These are phyloP conservation scores for Ochetophila trinervis DNA, from an alignment of 306 rosid species.

Conservation along the genomic window DNA sequence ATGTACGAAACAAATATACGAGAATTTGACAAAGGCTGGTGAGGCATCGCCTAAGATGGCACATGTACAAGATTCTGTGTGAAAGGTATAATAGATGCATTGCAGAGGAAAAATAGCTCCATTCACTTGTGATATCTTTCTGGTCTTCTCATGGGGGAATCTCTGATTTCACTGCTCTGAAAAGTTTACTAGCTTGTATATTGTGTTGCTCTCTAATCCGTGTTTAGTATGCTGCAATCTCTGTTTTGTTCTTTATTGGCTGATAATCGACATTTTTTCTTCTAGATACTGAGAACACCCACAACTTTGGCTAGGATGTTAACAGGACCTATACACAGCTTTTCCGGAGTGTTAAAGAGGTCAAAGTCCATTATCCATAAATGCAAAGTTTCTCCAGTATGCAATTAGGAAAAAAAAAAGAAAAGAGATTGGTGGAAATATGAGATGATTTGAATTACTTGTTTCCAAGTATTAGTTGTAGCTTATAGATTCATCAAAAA, in stretches of 20 bases:
- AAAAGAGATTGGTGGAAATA: too few relatives aligned
- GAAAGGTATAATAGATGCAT: not conserved
- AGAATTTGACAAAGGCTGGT: conserved; percentile 6
- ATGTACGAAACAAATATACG: not conserved
- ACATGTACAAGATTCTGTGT: not conserved
- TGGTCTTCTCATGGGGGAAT: too few relatives aligned
- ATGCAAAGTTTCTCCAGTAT: too few relatives aligned
- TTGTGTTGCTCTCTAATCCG: not conserved
- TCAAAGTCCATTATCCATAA: too few relatives aligned
- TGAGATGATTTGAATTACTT: too few relatives aligned
- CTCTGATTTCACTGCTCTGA: not conserved
- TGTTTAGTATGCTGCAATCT: not conserved
- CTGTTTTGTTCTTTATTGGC: conserved; percentile 1
- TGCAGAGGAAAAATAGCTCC: not conserved
- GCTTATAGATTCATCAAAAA: too few relatives aligned
- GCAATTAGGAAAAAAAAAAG: too few relatives aligned
- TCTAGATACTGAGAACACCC: not conserved
- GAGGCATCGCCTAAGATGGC: not conserved
- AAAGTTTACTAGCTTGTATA: not conserved
- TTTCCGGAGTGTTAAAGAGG: not conserved
- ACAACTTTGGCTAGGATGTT: not conserved
- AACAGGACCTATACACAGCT: not conserved
- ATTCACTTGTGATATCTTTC: not conserved
- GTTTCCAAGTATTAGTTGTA: too few relatives aligned
- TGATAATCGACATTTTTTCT: not conserved